Evolutionary conservation across 129 eudicot species (phyloP).

Genomic region (Chrysanthemum seticuspe): DNA sequence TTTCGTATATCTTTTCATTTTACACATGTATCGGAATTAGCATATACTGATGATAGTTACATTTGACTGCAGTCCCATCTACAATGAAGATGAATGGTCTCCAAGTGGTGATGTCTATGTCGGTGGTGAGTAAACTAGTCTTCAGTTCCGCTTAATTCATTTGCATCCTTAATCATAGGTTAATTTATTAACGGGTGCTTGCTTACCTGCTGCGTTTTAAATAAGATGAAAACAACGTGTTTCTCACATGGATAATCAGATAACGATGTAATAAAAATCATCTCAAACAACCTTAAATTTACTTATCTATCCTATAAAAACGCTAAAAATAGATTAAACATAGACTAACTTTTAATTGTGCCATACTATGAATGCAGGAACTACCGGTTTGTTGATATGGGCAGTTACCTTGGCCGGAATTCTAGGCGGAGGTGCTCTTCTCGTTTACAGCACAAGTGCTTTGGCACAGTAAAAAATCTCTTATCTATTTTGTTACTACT

Average conservation of each 20-base stretch:
- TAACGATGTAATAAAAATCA: neutral
- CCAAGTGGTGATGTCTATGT: slow-evolving; percentile 74
- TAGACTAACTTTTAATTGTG: neutral
- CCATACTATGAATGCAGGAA: slow-evolving; percentile 46
- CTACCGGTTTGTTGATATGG: slow-evolving; percentile 87
- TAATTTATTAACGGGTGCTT: too few species aligned
- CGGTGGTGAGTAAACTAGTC: slow-evolving; percentile 54
- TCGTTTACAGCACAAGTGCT: slow-evolving; percentile 97
- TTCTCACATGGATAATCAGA: too few species aligned
- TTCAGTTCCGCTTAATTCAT: too few species aligned
- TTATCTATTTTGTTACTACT: neutral
- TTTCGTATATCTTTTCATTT: neutral
- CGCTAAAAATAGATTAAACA: neutral
- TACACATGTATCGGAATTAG: neutral
- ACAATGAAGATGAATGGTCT: slow-evolving; percentile 73
- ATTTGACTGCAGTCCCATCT: slow-evolving; percentile 64
- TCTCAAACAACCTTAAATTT: neutral
- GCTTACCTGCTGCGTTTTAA: too few species aligned
- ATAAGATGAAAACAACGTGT: too few species aligned
- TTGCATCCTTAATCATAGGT: too few species aligned
- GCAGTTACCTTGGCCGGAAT: slow-evolving; percentile 82
- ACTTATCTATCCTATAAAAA: neutral
- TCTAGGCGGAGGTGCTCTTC: slow-evolving; percentile 94
- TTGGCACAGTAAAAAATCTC: slow-evolving; percentile 55
- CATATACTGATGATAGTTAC: neutral